A percentile compares a stretch with the other conserved stretches of the same genome.
Evolutionary conservation across 2,329 filamentous ascomycete species (phyloP).

Genomic region (Phoma sp.): DNA sequence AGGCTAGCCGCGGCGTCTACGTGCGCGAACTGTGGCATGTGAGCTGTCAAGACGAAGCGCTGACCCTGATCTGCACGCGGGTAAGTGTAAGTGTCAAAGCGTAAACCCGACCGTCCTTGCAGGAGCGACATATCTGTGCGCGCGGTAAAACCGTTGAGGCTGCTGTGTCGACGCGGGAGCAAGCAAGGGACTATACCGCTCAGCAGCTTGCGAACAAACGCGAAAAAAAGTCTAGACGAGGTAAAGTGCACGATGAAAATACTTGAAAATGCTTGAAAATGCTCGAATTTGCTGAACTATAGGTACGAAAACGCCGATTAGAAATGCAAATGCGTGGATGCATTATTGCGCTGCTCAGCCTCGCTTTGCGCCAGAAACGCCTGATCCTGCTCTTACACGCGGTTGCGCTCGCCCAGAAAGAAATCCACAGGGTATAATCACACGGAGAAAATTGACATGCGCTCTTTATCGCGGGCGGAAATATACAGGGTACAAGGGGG

Average conservation of each 20-base stretch:
- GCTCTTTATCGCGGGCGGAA: background rate
- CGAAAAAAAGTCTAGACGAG: too few species aligned
- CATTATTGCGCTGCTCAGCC: background rate
- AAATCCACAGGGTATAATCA: slow-evolving; percentile 7
- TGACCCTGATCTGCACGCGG: background rate
- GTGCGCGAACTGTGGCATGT: too few species aligned
- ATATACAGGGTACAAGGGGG: background rate
- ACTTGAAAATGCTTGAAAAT: too few species aligned
- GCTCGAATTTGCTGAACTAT: slow-evolving; percentile 1
- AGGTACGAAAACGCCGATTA: slow-evolving; percentile 7
- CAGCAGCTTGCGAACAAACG: background rate
- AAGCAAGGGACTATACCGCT: background rate
- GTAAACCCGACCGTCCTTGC: background rate
- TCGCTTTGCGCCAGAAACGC: slow-evolving; percentile 8
- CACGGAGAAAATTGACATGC: background rate
- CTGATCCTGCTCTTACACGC: slow-evolving; percentile 11
- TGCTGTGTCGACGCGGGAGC: background rate
- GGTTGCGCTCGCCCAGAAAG: slow-evolving; percentile 6
- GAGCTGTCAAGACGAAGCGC: too few species aligned
- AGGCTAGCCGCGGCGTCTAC: too few species aligned
- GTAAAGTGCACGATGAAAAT: too few species aligned
- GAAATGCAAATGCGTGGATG: too few species aligned
- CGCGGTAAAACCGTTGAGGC: background rate
- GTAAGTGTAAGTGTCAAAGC: background rate
- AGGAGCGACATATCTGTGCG: background rate